These are phyloP conservation scores for Penstemon eatonii DNA, from an alignment of 257 asterid genomes.

Conservation along the genomic window DNA sequence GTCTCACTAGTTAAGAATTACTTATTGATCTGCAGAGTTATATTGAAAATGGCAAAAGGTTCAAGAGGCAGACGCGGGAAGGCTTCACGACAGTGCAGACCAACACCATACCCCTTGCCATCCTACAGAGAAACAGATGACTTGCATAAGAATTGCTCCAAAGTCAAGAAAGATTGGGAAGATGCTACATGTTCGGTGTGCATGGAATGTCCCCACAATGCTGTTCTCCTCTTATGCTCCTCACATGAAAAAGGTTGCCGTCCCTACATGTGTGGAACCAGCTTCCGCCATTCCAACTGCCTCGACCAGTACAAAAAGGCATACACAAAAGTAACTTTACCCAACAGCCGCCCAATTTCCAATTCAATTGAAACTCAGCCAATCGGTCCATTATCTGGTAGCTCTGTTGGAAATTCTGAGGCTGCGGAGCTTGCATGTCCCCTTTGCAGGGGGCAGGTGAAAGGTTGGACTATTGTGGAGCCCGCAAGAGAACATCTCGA, in stretches of 20 bases:
- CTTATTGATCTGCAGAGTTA: slow-evolving; percentile 29
- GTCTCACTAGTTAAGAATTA: slow-evolving; percentile 6
- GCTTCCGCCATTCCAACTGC: slow-evolving; percentile 89
- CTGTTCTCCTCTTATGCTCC: slow-evolving; percentile 95
- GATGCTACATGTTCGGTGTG: slow-evolving; percentile 93
- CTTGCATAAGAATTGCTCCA: slow-evolving; percentile 49
- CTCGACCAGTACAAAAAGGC: slow-evolving; percentile 96
- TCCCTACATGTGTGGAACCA: slow-evolving; percentile 99
- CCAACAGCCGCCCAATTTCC: slow-evolving; percentile 34
- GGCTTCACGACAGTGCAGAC: slow-evolving; percentile 74
- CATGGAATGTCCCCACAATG: slow-evolving; percentile 98
- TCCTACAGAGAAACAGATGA: slow-evolving; percentile 33
- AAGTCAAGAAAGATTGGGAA: slow-evolving; percentile 83
- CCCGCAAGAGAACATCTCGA: slow-evolving; percentile 76
- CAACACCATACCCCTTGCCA: slow-evolving; percentile 71
- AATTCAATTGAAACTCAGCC: slow-evolving; percentile 35
- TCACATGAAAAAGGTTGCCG: slow-evolving; percentile 96
- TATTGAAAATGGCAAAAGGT: slow-evolving; percentile 74
- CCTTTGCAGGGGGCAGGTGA: slow-evolving; percentile 82
- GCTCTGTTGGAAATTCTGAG: slow-evolving; percentile 43
- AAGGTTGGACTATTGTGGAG: slow-evolving; percentile 79
- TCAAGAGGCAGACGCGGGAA: slow-evolving; percentile 80
- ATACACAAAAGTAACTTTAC: slow-evolving; percentile 51
- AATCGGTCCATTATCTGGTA: slow-evolving; percentile 28
- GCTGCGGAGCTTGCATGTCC: slow-evolving; percentile 84